Evolutionary conservation across 2,329 filamentous ascomycete genomes (phyloP).

Genomic region (Aspergillus chevalieri): DNA sequence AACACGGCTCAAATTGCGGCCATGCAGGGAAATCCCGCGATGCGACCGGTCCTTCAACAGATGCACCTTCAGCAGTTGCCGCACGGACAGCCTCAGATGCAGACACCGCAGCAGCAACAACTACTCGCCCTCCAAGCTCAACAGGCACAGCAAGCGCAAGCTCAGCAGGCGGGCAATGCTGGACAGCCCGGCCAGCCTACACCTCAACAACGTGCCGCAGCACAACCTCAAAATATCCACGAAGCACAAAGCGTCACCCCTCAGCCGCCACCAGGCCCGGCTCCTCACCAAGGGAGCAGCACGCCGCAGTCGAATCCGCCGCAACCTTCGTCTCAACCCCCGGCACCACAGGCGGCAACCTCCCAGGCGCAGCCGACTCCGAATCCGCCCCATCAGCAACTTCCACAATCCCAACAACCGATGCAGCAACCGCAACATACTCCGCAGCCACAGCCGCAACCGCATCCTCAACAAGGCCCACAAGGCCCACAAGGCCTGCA

Average conservation of each 20-base stretch:
- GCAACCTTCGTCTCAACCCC: slow-evolving; percentile 29
- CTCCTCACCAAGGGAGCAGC: slow-evolving; percentile 31
- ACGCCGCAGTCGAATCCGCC: slow-evolving; percentile 32
- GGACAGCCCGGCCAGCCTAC: slow-evolving; percentile 33
- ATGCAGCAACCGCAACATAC: slow-evolving; percentile 27
- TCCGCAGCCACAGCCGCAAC: slow-evolving; percentile 24
- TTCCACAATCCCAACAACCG: slow-evolving; percentile 26
- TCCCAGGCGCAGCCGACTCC: slow-evolving; percentile 32
- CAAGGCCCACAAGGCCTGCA: slow-evolving; percentile 34
- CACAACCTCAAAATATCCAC: slow-evolving; percentile 39
- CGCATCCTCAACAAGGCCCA: slow-evolving; percentile 29
- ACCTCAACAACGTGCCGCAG: slow-evolving; percentile 36
- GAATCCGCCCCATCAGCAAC: slow-evolving; percentile 29
- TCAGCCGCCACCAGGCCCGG: slow-evolving; percentile 39
- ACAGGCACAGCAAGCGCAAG: slow-evolving; percentile 30
- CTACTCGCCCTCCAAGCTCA: slow-evolving; percentile 28
- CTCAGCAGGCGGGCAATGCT: slow-evolving; percentile 23
- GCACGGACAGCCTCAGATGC: slow-evolving; percentile 35
- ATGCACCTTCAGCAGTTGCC: slow-evolving; percentile 39
- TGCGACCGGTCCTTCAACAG: slow-evolving; percentile 34
- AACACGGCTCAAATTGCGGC: slow-evolving; percentile 39
- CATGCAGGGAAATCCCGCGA: slow-evolving; percentile 36
- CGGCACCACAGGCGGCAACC: slow-evolving; percentile 27
- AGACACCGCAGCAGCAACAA: slow-evolving; percentile 41
- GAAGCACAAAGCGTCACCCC: slow-evolving; percentile 37